Conservation (phyloP, 495 filamentous ascomycete species). For the Sabuloglossum arenarium region DNA sequence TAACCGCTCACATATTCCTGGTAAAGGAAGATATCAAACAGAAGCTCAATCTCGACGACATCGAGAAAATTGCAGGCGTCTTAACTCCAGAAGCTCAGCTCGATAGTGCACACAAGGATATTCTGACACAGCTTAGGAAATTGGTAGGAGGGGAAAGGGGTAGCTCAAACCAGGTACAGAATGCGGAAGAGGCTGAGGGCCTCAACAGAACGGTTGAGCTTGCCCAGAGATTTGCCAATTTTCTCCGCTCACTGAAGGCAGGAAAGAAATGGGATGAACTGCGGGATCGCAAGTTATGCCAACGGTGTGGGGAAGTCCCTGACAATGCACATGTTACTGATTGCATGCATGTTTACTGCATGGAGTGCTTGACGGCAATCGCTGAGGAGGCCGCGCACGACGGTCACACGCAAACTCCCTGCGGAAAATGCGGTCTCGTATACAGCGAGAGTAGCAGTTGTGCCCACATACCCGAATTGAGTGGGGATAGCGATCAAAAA, state of each 20-base stretch:
- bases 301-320: not conserved
- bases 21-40: not conserved
- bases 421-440: not conserved
- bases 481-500: not conserved
- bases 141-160: no score
- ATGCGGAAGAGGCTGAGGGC: not conserved
- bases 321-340: not conserved
- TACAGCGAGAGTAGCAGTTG: not conserved
- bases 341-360: conserved; percentile 1
- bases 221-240: not conserved
- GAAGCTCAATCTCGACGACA: not conserved
- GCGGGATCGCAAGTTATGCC: not conserved
- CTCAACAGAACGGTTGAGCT: not conserved
- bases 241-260: not conserved
- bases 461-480: not conserved
- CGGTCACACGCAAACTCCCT: not conserved
- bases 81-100: not conserved
- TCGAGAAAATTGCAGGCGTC: not conserved
- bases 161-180: no score
- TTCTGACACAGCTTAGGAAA: not conserved
- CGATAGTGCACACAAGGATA: not conserved
- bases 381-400: not conserved
- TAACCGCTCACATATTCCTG: not conserved
- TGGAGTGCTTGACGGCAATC: not conserved
- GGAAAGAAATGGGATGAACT: not conserved